Evolutionary conservation across 2,329 filamentous ascomycete species (phyloP).

Genomic region (Fusarium sp.): DNA sequence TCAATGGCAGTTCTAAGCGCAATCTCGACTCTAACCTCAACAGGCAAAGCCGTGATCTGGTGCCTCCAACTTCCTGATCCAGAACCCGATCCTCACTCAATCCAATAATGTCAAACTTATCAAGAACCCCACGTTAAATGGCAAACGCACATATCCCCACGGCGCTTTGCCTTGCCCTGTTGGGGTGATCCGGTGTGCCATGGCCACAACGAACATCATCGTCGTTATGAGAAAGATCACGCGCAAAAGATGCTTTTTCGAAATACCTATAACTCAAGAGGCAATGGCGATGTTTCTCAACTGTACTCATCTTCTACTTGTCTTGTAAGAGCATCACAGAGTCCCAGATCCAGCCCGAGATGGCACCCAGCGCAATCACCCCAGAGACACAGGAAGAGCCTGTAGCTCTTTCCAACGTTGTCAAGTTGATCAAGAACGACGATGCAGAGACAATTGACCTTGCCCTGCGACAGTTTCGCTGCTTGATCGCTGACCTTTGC

Average conservation of each 20-base stretch:
- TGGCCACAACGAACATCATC: background rate
- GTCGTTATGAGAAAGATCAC: slow-evolving; percentile 4
- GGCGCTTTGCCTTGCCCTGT: slow-evolving; percentile 18
- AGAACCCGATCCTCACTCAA: background rate
- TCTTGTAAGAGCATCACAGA: background rate
- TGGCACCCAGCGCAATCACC: slow-evolving; percentile 40
- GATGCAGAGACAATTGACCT: slow-evolving; percentile 51
- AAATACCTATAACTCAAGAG: slow-evolving; percentile 11
- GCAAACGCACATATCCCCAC: background rate
- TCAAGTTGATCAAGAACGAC: slow-evolving; percentile 42
- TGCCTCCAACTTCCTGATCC: slow-evolving; percentile 29
- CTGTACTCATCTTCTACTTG: background rate
- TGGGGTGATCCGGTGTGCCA: background rate
- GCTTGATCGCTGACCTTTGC: slow-evolving; percentile 74
- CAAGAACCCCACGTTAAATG: slow-evolving; percentile 11
- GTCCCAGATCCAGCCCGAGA: background rate
- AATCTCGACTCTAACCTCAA: background rate
- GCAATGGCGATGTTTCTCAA: background rate
- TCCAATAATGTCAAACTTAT: background rate
- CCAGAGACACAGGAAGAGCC: slow-evolving; percentile 31
- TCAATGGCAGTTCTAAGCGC: slow-evolving; percentile 28
- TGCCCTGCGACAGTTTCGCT: slow-evolving; percentile 68
- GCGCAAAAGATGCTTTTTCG: slow-evolving; percentile 8
- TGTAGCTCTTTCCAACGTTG: slow-evolving; percentile 23
- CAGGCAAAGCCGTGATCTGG: background rate